Percentiles rank a stretch among this genome's conserved stretches.
Conservation (phyloP, 495 filamentous ascomycete genomes). For the Penicillium coffeae region DNA sequence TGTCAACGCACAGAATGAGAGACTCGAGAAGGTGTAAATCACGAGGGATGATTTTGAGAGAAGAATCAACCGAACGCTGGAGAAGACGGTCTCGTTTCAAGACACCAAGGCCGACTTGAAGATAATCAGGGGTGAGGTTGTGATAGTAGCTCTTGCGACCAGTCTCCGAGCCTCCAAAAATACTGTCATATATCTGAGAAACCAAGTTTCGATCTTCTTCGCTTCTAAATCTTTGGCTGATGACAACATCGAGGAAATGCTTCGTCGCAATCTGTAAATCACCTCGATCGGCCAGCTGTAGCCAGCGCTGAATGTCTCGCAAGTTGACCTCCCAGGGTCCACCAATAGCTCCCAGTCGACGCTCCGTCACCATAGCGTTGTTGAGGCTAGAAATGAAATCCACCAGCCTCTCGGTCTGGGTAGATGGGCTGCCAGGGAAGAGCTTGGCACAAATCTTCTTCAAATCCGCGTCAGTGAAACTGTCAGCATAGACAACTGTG, state of each 20-base stretch:
- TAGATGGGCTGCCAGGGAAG: constrained; percentile 58
- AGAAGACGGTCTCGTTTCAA: constrained; percentile 56
- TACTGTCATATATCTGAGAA: constrained; percentile 55
- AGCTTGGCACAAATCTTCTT: constrained; percentile 72
- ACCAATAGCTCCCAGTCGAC: constrained; percentile 70
- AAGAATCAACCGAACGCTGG: constrained; percentile 51
- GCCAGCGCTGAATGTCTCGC: constrained; percentile 86
- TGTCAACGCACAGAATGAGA: constrained; percentile 77
- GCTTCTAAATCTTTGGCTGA: constrained; percentile 82
- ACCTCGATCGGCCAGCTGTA: constrained; percentile 59
- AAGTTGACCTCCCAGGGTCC: constrained; percentile 98
- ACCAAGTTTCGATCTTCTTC: constrained; percentile 61
- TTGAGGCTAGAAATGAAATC: constrained; percentile 77
- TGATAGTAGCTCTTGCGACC: constrained; percentile 50
- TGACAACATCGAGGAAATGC: constrained; percentile 76
- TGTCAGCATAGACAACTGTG: constrained; percentile 93
- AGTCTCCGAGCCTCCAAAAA: constrained; percentile 42
- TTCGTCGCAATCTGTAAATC: constrained; percentile 51
- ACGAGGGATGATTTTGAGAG: constrained; percentile 53
- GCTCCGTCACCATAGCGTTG: constrained; percentile 58
- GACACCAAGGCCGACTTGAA: constrained; percentile 78
- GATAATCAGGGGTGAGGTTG: constrained; percentile 60
- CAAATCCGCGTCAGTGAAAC: constrained; percentile 76
- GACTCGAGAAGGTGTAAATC: constrained; percentile 73
- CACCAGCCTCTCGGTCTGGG: constrained; percentile 61